Base-by-base conservation (phyloP, 73 alveolate genomes). In the Paramecium bursaria region DNA sequence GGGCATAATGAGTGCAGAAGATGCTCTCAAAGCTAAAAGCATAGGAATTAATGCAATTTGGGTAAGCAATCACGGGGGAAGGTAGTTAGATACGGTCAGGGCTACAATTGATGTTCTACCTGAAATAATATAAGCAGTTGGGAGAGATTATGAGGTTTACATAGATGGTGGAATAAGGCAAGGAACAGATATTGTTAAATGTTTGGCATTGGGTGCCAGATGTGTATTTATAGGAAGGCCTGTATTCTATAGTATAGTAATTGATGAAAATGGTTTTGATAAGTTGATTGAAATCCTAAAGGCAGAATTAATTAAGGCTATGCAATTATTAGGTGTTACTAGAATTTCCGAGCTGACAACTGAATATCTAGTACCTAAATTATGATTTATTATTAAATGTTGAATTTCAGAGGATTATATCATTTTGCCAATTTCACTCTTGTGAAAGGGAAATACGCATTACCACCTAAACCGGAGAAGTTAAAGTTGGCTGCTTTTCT, bases 121-220 rank as follows among this genome's bases (percentile, higher is more conserved):
- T 42, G 50, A 42, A 42, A 42, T 42, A 42, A 13, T 11, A 9
- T 9, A 42, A 9, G 50, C 50, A 42, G 50, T 42, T 42, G 13
- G 13, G 50, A 13, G 13, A 42, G 7, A 42, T 42, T 7, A 13
- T 6, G 91, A 85, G 52, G 73, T 75, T 27, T 85, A 75, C 52
- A 46, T 26, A 51, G 98, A 93, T 91, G 95, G 98, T 15, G 98
- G 98, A n/a, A 88, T 93, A 14, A 91, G 98, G 60, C 80, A 95
- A 49, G 98, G 98, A 53, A 91, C 95, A 39, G 96, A 93, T 67
- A 91, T 89, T 6, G 61, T 91, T 23, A 93, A 93, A 50, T 94
- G 95, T 0, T 52, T 93, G 6, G 95, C 96, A 21, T 51, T 93
- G 21, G 98, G 98, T 10, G 98, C 98, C 7, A 27, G 50, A n/a